Base-by-base conservation (phyloP, 306 rosid species). In the Fragaria iinumae region DNA sequence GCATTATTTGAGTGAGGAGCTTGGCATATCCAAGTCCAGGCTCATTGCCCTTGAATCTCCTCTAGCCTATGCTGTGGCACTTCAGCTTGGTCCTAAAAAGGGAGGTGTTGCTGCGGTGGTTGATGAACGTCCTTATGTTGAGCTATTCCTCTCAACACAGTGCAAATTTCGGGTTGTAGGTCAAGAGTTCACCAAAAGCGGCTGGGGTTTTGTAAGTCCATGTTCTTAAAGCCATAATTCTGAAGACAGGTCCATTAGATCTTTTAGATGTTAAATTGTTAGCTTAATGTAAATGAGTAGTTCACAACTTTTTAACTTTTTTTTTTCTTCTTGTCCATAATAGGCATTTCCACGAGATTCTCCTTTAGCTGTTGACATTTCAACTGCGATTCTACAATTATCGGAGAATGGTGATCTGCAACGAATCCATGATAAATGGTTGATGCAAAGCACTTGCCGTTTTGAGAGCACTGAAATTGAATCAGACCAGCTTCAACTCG, bases 151-250 rank as follows among this genome's bases (percentile, higher is more conserved):
- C 74, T 92, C 97, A 67, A 80, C 87, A 6, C 92, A 95, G 69
- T 92, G 99, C 87, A 87, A 84, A 56, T 95, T 84, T 90, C 88
- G 93, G 84, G 69, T 89, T 68, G 89, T 92, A 18, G 99, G 99
- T 63, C 97, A 82, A 80, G 99, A 95, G 88, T 95, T 95, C 86
- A 92, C 97, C 60, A 92, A 96, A 85, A 92, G 93, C 56, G 97
- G 99, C 78, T 95, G 99, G 99, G 99, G 99, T 41, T 95, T 95
- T 85, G 97, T 94, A 80, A 92, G 98, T 84, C 77, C 71, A 71
- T 34, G 48, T 55, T 72, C 73, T 76, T 68, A n/a, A 36, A 32
- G 29, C 64, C 17, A 52, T 20, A 41, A 55, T 8, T 73, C 4
- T 56, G 41, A 57, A 25, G 8, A 21, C 32, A 52, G 3, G 34